Evolutionary conservation across 495 filamentous ascomycete species (phyloP).

Genomic region (Talaromyces ruber): DNA sequence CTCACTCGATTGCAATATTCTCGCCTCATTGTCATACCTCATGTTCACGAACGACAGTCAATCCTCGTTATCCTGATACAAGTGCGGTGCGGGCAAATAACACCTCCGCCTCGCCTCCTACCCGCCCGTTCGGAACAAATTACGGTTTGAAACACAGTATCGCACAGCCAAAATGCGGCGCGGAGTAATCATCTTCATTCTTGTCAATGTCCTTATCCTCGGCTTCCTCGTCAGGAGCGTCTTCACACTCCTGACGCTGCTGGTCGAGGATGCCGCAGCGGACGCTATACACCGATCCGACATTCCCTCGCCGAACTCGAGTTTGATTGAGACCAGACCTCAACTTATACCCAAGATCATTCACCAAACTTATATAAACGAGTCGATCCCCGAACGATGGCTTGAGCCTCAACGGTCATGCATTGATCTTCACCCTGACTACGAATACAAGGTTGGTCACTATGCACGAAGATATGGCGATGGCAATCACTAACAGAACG

Average conservation of each 20-base stretch:
- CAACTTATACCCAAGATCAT: conserved; percentile 83
- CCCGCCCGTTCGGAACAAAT: not conserved
- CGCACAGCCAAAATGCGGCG: conserved; percentile 45
- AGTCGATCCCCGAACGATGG: conserved; percentile 69
- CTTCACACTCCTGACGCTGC: conserved; percentile 53
- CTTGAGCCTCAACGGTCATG: conserved; percentile 63
- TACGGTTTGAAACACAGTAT: not conserved
- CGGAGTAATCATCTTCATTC: conserved; percentile 53
- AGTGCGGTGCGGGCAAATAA: not conserved
- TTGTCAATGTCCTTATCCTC: conserved; percentile 52
- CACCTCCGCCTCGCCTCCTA: not conserved
- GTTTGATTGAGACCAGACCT: conserved; percentile 47
- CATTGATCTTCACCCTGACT: conserved; percentile 65
- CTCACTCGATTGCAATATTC: not conserved
- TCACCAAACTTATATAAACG: conserved; percentile 79
- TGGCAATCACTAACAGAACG: not conserved
- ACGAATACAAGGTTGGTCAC: conserved; percentile 66
- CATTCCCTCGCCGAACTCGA: conserved; percentile 55
- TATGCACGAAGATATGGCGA: not conserved
- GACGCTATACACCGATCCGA: conserved; percentile 58
- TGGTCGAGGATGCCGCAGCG: conserved; percentile 57
- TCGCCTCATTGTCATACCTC: not conserved
- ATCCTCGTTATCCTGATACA: not conserved
- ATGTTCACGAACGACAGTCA: not conserved
- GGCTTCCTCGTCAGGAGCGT: conserved; percentile 52